phyloP scores from a whole-genome alignment of 2,329 filamentous ascomycete genomes.

The Cordyceps cicadae region DNA sequence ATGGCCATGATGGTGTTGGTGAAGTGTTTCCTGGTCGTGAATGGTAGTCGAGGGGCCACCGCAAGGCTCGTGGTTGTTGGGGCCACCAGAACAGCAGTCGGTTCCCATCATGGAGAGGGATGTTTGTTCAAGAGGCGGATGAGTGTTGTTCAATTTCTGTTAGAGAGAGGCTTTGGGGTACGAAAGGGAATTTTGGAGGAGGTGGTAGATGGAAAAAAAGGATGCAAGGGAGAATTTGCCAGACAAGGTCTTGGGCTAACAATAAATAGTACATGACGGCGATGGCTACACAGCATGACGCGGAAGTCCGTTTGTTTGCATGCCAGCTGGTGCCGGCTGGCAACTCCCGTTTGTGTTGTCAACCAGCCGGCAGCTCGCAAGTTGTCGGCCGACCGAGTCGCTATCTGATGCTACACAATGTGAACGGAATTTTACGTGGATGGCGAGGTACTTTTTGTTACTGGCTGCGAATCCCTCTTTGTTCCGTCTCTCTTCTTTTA shows the following conservation, averaged over 20 bases:
- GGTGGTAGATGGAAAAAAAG: not conserved
- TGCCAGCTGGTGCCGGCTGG: not conserved
- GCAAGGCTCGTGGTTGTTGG: constrained; percentile 1
- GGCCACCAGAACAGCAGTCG: constrained; percentile 12
- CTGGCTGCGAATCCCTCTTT: no score
- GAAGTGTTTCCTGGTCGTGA: not conserved
- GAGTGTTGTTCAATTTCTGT: not conserved
- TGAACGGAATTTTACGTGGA: not conserved
- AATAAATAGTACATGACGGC: not conserved
- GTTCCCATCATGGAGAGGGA: constrained; percentile 7
- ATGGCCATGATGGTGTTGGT: not conserved
- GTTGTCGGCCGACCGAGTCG: not conserved
- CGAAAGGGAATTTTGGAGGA: not conserved
- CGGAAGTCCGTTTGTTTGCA: not conserved
- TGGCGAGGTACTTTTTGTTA: not conserved
- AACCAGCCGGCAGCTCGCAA: not conserved
- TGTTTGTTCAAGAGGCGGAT: not conserved
- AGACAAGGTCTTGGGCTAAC: not conserved
- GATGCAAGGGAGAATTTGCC: not conserved
- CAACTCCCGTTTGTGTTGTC: not conserved
- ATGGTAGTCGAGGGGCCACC: not conserved
- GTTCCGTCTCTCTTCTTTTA: no score
- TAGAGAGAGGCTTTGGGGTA: not conserved
- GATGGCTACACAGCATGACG: not conserved
- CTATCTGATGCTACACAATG: not conserved